Conservation (phyloP, 257 asterid genomes). For the Solanum tarijense region DNA sequence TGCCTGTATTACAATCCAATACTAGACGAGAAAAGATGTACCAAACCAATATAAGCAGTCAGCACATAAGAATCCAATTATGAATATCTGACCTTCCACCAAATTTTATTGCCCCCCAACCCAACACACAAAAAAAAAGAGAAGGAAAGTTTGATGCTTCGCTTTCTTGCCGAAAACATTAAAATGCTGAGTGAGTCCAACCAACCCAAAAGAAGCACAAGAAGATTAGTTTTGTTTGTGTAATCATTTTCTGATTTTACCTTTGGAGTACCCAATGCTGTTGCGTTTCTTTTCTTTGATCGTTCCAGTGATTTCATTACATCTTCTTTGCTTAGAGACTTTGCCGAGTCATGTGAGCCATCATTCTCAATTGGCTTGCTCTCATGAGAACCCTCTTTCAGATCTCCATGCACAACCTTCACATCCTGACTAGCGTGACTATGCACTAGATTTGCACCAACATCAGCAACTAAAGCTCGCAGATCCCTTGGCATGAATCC, state of each 20-base stretch:
- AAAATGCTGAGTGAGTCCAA: background rate
- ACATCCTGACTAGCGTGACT: conserved; percentile 11
- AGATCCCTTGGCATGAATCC: conserved; percentile 94
- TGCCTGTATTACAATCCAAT: background rate
- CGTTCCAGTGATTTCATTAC: conserved; percentile 75
- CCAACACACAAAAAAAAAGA: background rate
- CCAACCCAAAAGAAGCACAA: background rate
- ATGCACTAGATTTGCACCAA: conserved; percentile 57
- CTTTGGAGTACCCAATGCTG: conserved; percentile 97
- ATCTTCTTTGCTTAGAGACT: conserved; percentile 50
- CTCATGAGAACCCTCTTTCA: conserved; percentile 18
- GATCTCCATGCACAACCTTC: conserved; percentile 28
- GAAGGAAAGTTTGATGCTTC: background rate
- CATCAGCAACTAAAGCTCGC: conserved; percentile 82
- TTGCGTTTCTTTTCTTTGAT: conserved; percentile 90
- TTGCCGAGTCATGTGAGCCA: conserved; percentile 24
- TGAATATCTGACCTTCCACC: background rate
- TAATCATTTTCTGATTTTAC: conserved; percentile 21
- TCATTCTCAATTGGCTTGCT: conserved; percentile 22
- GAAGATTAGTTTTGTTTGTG: background rate
- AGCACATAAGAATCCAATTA: background rate
- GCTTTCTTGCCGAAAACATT: background rate
- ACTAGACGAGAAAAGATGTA: background rate
- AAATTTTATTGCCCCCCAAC: background rate
- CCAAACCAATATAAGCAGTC: background rate